Percentiles rank a stretch among this genome's conserved stretches.
Conservation (phyloP, 176 grass and related monocot species). For the Oryza punctata region DNA sequence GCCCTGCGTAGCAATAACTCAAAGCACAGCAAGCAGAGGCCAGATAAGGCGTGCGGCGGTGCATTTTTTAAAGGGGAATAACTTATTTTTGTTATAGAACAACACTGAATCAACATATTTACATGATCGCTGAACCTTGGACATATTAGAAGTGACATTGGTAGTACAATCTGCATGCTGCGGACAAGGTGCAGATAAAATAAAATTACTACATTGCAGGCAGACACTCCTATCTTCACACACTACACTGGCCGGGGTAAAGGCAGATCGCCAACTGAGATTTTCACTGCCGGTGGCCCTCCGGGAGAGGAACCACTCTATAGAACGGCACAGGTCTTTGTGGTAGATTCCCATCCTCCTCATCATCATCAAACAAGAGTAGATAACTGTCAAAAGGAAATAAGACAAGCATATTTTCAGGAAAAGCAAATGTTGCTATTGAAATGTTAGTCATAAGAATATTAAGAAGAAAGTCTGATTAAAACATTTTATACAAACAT, state of each 20-base stretch:
- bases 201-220: slow-evolving; percentile 11
- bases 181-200: slow-evolving; percentile 9
- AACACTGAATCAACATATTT: background rate
- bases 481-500: background rate
- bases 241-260: background rate
- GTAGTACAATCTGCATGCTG: background rate
- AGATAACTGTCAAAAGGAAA: slow-evolving; percentile 61
- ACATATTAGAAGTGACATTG: background rate
- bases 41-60: no score
- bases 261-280: background rate
- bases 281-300: slow-evolving; percentile 76
- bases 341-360: slow-evolving; percentile 90
- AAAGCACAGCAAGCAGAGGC: background rate
- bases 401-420: background rate
- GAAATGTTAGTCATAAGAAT: background rate
- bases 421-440: background rate
- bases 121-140: background rate
- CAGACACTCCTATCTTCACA: background rate
- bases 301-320: slow-evolving; percentile 83
- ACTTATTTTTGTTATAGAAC: background rate
- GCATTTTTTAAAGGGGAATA: no score
- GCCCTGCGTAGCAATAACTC: background rate
- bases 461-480: background rate
- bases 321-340: slow-evolving; percentile 84
- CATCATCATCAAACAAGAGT: slow-evolving; percentile 92